Evolutionary conservation across 495 filamentous ascomycete genomes (phyloP), one percentile per base, ranked within the genome.

Genomic region (Lepidopterella palustris): DNA sequence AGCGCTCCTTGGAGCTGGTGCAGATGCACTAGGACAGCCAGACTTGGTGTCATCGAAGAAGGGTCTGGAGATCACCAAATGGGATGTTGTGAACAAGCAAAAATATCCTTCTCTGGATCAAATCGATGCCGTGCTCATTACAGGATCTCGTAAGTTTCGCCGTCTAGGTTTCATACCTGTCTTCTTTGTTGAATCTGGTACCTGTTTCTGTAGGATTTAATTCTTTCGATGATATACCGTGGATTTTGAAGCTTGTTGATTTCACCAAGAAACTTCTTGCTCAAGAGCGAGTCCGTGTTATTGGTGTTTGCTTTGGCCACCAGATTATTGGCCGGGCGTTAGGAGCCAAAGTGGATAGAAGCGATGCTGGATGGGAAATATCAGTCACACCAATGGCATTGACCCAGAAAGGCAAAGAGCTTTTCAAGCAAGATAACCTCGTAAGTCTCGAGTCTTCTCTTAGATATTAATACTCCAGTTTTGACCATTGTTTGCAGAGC

Each of bases 271-370:
- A 77, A 51, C 64, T 86, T 50, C 73, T 90, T 40, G 68, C 73
- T 45, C 79, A 87, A 58, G 66, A 74, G 18, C 76, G 80, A 56
- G 79, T 95, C 21, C 79, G 82, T 23, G 72, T 95, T 21, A 77
- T 96, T 20, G 91, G 89, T 13, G 80, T 93, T 26, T 96, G 92
- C 70, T 96, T 92, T 71, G 92, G 91, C 18, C 92, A 96, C 69
- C 90, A 97, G 73, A 92, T 96, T 52, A 76, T 96, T 52, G 89
- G 81, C 0, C 79, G 91, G 20, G 90, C 90, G 1, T 67, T 95
- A 58, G 88, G 84, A 0, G 78, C 72, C 28, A 80, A 80, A 47
- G 86, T 96, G 6, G 83, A 77, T n/a, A 73, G 82, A 40, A 88
- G 80, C 64, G 77, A 81, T 28, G 71, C 68, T 4, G 90, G 88